phyloP scores from a whole-genome alignment of 192 early-diverging fungal species.

The Kickxella alabastrina region DNA sequence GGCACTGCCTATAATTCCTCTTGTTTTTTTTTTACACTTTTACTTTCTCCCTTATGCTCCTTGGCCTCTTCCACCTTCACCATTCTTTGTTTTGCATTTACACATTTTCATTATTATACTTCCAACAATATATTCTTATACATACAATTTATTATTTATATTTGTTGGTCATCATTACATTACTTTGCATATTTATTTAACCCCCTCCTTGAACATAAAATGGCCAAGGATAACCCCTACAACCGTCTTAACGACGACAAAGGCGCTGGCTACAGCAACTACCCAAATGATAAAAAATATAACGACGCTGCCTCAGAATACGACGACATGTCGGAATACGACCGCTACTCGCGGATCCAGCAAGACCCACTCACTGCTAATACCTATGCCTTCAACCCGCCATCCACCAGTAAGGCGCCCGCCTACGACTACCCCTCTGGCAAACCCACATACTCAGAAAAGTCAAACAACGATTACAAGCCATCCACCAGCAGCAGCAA shows the following conservation, averaged over 20 bases:
- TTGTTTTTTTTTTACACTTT: too few species aligned
- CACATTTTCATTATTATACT: neutral
- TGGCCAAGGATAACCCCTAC: too few species aligned
- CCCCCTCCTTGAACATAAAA: too few species aligned
- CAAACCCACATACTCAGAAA: too few species aligned
- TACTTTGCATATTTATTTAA: neutral
- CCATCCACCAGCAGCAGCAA: too few species aligned
- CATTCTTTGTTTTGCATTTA: neutral
- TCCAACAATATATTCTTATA: slow-evolving; percentile 2
- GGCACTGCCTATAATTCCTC: neutral
- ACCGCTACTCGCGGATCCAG: neutral
- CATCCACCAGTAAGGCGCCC: neutral
- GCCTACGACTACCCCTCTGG: too few species aligned
- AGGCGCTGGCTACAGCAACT: too few species aligned
- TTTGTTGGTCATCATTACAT: neutral
- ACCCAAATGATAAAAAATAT: slow-evolving; percentile 19
- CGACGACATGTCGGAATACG: slow-evolving; percentile 4
- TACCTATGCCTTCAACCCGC: neutral
- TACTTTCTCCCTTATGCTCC: neutral
- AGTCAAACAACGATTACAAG: too few species aligned
- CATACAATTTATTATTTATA: too few species aligned
- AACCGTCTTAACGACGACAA: too few species aligned
- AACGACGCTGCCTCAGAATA: neutral
- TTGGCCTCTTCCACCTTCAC: neutral
- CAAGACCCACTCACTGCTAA: too few species aligned